phyloP scores from a whole-genome alignment of 345 rosid species.

The Eucalyptus fibrosa region DNA sequence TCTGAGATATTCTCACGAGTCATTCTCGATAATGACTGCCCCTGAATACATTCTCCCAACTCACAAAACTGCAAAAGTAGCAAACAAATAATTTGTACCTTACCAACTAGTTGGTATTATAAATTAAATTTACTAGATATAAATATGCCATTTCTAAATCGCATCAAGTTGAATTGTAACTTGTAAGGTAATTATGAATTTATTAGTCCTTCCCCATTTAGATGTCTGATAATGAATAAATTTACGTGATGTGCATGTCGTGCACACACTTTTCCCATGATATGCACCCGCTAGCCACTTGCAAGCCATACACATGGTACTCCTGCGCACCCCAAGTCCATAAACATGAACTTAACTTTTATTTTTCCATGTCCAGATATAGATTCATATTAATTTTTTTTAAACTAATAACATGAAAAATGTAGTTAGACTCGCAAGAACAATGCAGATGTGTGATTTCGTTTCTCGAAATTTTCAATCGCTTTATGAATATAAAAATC shows the following conservation, averaged over 20 bases:
- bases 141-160: neutral
- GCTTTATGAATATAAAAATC: neutral
- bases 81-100: neutral
- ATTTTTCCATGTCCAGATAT: neutral
- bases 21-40: neutral
- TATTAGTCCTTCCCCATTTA: too few relatives aligned
- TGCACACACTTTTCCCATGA: neutral
- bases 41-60: neutral
- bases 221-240: too few relatives aligned
- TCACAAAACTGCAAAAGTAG: neutral
- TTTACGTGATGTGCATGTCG: neutral
- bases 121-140: neutral
- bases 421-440: slow-evolving; percentile 13
- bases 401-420: neutral
- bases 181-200: too few relatives aligned
- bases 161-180: neutral
- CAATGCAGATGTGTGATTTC: slow-evolving; percentile 15
- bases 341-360: neutral
- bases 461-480: neutral
- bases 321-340: neutral
- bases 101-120: neutral
- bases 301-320: neutral
- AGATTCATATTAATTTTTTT: neutral
- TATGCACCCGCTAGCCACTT: neutral
- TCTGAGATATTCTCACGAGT: neutral